These are phyloP conservation scores for Lentinula detonsa DNA, from an alignment of 768 basidiomycete genomes.

Conservation along the genomic window DNA sequence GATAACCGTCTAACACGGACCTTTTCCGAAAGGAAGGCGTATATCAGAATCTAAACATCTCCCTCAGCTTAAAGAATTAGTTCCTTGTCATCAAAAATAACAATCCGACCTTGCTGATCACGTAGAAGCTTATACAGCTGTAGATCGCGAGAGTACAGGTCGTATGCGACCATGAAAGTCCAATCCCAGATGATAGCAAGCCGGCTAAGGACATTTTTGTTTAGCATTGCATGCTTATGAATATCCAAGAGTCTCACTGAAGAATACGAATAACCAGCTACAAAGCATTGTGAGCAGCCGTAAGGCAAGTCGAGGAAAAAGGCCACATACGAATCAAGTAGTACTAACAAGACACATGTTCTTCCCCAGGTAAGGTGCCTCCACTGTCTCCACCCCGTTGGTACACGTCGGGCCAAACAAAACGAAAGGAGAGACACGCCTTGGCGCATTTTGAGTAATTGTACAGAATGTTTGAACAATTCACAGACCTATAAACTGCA, in stretches of 20 bases:
- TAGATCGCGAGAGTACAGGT: neutral
- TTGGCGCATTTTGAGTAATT: neutral
- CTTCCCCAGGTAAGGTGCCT: slow-evolving; percentile 5
- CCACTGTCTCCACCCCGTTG: slow-evolving; percentile 1
- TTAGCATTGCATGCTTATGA: neutral
- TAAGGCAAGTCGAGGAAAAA: neutral
- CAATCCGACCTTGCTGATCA: neutral
- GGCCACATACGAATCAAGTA: slow-evolving; percentile 2
- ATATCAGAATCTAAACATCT: neutral
- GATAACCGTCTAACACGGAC: neutral
- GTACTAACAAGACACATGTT: neutral
- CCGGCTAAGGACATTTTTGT: neutral
- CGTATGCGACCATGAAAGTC: neutral
- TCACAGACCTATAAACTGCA: neutral
- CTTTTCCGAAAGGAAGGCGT: slow-evolving; percentile 5
- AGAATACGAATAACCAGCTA: slow-evolving; percentile 5
- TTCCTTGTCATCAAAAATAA: neutral
- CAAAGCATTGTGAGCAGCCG: neutral
- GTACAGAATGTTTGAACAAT: neutral
- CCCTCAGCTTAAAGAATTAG: too few relatives aligned
- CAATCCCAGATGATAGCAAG: neutral
- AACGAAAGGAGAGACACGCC: slow-evolving; percentile 3
- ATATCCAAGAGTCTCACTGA: neutral
- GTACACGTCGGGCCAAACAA: neutral
- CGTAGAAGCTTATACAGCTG: slow-evolving; percentile 5